Conservation (phyloP, 306 rosid species). For the Vigna radiata region DNA sequence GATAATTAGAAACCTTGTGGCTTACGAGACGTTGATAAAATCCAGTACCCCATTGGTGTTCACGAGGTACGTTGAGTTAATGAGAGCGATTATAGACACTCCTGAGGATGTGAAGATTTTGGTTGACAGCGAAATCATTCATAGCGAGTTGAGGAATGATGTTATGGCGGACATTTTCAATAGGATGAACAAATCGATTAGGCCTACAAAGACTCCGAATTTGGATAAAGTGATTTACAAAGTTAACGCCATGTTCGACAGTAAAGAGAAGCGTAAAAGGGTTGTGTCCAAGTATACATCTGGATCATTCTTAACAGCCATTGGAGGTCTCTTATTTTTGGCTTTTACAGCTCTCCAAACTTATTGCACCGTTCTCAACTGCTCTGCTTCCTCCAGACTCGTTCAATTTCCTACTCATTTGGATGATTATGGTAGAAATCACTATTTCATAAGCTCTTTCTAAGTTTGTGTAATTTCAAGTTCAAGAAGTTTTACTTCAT, state of each 20-base stretch:
- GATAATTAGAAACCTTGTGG: constrained; percentile 42
- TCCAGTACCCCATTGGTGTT: background rate
- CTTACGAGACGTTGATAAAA: constrained; percentile 33
- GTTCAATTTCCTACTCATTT: background rate
- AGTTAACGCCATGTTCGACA: constrained; percentile 1
- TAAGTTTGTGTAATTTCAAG: too few relatives aligned
- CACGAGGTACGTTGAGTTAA: constrained; percentile 39
- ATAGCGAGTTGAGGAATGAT: background rate
- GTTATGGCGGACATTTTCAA: constrained; percentile 12
- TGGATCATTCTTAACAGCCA: background rate
- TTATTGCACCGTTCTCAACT: constrained; percentile 28
- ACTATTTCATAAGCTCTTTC: background rate
- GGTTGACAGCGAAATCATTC: background rate
- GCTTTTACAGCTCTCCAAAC: background rate
- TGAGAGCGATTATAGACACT: constrained; percentile 39
- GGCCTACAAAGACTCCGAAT: background rate
- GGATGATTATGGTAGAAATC: background rate
- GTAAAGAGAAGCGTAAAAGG: background rate
- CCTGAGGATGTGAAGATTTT: constrained; percentile 38
- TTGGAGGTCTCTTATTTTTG: constrained; percentile 22
- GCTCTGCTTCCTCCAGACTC: background rate
- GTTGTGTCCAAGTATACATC: background rate
- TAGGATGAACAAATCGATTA: constrained; percentile 28
- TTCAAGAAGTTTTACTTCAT: too few relatives aligned
- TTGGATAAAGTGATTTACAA: constrained; percentile 2